phyloP scores from a whole-genome alignment of 257 asterid species.

The Nicotiana knightiana region DNA sequence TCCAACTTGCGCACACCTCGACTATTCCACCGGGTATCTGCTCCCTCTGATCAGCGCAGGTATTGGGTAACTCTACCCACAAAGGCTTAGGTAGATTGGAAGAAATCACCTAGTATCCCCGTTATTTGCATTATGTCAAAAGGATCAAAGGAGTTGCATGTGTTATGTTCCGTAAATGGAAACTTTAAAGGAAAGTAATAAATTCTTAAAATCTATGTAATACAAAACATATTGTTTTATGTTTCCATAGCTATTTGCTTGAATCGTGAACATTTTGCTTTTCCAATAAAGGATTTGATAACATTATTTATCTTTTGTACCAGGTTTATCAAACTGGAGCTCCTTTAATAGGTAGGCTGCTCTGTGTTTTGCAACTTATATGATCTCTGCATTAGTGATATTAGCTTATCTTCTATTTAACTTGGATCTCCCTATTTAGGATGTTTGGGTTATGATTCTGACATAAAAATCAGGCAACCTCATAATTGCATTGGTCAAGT shows the following conservation, averaged over 20 bases:
- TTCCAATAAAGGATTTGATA: neutral
- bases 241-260: neutral
- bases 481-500: conserved; percentile 69
- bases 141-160: conserved; percentile 6
- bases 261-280: neutral
- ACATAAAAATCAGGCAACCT: conserved; percentile 32
- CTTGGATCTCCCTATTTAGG: conserved; percentile 34
- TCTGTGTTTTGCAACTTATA: neutral
- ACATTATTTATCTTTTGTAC: neutral
- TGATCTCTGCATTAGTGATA: neutral
- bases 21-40: too few relatives aligned
- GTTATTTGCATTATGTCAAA: neutral
- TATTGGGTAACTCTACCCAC: too few relatives aligned
- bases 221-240: neutral
- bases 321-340: conserved; percentile 1
- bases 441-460: conserved; percentile 28
- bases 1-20: too few relatives aligned
- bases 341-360: neutral
- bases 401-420: neutral
- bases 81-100: too few relatives aligned
- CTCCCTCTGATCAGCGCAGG: too few relatives aligned
- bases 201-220: neutral
- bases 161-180: neutral
- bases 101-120: too few relatives aligned
- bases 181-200: neutral